These are phyloP conservation scores for Phytopythium sindhum DNA, from an alignment of 352 stramenopile species.

Conservation along the genomic window DNA sequence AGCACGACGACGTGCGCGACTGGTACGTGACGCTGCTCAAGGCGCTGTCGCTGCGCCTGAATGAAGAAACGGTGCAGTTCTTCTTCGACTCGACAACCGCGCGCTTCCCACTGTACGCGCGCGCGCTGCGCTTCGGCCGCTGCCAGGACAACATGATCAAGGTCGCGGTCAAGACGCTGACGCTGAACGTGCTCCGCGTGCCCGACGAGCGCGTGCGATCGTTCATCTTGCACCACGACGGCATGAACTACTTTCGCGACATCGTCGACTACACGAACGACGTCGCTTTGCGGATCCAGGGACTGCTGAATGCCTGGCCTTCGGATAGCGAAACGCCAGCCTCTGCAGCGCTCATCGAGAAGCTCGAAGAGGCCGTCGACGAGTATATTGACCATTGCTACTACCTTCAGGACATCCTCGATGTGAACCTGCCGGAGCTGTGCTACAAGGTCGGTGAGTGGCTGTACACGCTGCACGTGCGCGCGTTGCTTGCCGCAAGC, in stretches of 20 bases:
- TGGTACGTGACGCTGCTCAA: slow-evolving; percentile 90
- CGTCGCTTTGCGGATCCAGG: slow-evolving; percentile 73
- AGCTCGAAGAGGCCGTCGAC: slow-evolving; percentile 76
- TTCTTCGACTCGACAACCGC: slow-evolving; percentile 65
- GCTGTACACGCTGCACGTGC: slow-evolving; percentile 69
- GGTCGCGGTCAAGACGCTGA: slow-evolving; percentile 84
- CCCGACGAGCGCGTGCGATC: slow-evolving; percentile 68
- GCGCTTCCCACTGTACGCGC: slow-evolving; percentile 74
- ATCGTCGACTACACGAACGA: slow-evolving; percentile 75
- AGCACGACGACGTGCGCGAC: slow-evolving; percentile 83
- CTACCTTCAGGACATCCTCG: slow-evolving; percentile 82
- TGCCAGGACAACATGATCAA: slow-evolving; percentile 84
- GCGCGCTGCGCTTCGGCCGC: slow-evolving; percentile 64
- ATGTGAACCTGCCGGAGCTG: slow-evolving; percentile 80
- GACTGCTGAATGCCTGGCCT: slow-evolving; percentile 61
- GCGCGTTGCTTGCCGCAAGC: slow-evolving; percentile 62
- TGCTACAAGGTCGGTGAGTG: slow-evolving; percentile 77
- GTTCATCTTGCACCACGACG: slow-evolving; percentile 72
- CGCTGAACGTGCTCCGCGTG: slow-evolving; percentile 81
- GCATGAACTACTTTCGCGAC: slow-evolving; percentile 79
- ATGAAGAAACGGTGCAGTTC: slow-evolving; percentile 88
- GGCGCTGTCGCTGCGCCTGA: slow-evolving; percentile 80
- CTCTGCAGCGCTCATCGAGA: slow-evolving; percentile 42
- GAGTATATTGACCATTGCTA: slow-evolving; percentile 85
- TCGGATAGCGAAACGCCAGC: slow-evolving; percentile 9